Base-by-base conservation (phyloP, 352 stramenopile genomes). In the Phytophthora pistaciae region DNA sequence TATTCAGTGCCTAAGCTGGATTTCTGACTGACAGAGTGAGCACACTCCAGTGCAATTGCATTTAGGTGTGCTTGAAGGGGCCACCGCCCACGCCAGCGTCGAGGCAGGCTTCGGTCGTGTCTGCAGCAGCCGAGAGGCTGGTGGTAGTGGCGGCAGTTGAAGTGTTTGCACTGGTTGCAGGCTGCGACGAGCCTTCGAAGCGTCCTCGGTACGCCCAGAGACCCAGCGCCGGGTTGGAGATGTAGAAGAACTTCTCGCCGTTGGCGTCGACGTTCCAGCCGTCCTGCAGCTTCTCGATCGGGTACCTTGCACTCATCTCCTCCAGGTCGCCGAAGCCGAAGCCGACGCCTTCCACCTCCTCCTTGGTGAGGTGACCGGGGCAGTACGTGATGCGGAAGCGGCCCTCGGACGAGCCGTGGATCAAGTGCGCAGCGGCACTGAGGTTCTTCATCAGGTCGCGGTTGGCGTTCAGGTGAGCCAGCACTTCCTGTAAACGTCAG, bases 321-420 rank as follows among this genome's bases (percentile, higher is more conserved):
- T 85, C 70, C 10, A 99, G 77, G 68, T 98, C 82, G 14, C 75
- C 94, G 74, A 98, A 99, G 33, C 86, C 70, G 74, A 98, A 99
- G 9, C 96, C 97, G 18, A 98, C 97, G 23, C 80, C 73, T 82
- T 99, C 95, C 18, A 99, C 77, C 60, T 99, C 96, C 29, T 98
- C 90, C 56, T 88, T 82, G 0, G 91, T 94, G n/a, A 99, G 80
- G 60, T 96, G 85, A 20, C 92, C 95, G 5, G 95, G 93, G 20
- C 88, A 94, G 74, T 99, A 99, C 6, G 91, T 99, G 68, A 99
- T 93, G 27, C 78, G 87, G 78, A 99, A 99, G n/a, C 98, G 91
- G n/a, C 92, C 96, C 78, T 99, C 98, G 0, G 95, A 98, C 38
- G 92, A 98, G 1, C 97, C 98, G 77, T 99, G 98, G 65, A 99